Evolutionary conservation across 2,329 filamentous ascomycete genomes (phyloP).

Genomic region (Purpureocillium lavendulum): DNA sequence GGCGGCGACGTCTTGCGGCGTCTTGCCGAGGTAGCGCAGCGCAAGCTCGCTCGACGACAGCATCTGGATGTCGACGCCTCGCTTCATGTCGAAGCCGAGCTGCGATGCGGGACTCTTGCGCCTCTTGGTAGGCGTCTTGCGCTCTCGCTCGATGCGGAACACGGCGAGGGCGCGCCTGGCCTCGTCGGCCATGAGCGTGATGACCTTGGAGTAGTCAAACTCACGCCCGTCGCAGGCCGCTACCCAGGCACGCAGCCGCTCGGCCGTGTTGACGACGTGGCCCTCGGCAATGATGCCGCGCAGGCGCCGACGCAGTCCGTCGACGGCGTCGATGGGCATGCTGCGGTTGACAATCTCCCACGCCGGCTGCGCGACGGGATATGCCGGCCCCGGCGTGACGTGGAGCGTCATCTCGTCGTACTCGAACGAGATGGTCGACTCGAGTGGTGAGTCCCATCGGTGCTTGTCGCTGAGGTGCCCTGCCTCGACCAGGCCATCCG

Average conservation of each 20-base stretch:
- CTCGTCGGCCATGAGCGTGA: constrained; percentile 1
- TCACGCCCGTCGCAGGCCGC: constrained; percentile 8
- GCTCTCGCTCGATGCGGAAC: not conserved
- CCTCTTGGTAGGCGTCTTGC: not conserved
- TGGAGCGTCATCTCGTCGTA: constrained; percentile 14
- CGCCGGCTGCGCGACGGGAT: constrained; percentile 12
- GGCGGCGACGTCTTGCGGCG: constrained; percentile 22
- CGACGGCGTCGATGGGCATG: constrained; percentile 10
- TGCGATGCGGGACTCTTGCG: not conserved
- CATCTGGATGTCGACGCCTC: constrained; percentile 2
- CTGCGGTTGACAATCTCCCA: constrained; percentile 11
- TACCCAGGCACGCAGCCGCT: constrained; percentile 10
- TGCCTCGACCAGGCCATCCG: constrained; percentile 15
- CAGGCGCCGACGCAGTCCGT: constrained; percentile 10
- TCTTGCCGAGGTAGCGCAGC: constrained; percentile 20
- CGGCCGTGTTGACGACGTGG: constrained; percentile 10
- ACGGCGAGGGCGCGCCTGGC: not conserved
- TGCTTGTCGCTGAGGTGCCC: constrained; percentile 12
- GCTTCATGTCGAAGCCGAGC: not conserved
- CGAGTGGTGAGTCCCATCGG: constrained; percentile 11
- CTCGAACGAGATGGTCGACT: constrained; percentile 11
- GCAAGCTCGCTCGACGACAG: constrained; percentile 17
- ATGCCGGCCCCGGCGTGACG: constrained; percentile 12
- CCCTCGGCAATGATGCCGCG: constrained; percentile 9
- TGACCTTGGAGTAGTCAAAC: constrained; percentile 3